Percentiles rank a stretch among this genome's conserved stretches.
Evolutionary conservation across 306 rosid genomes (phyloP).

Genomic region (Cucumis cinereus): DNA sequence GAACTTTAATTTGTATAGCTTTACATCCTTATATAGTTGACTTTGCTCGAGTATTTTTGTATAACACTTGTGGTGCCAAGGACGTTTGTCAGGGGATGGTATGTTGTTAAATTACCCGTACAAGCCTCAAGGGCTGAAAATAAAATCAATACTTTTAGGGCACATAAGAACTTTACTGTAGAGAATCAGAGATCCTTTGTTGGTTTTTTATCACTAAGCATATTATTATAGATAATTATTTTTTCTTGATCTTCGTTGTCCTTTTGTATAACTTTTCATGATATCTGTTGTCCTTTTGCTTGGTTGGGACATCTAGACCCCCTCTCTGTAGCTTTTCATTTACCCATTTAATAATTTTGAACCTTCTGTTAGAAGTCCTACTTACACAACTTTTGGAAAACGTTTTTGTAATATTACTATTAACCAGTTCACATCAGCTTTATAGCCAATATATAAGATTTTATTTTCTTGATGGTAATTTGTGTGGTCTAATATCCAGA

Average conservation of each 20-base stretch:
- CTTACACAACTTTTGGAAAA: neutral
- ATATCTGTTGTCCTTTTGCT: neutral
- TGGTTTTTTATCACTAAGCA: neutral
- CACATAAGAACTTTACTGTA: neutral
- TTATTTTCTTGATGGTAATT: neutral
- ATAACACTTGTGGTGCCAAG: neutral
- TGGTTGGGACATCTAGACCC: neutral
- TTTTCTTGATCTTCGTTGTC: neutral
- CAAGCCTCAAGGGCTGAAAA: neutral
- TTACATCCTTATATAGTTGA: neutral
- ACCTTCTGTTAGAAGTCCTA: neutral
- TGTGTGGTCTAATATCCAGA: no score
- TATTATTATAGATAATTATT: neutral
- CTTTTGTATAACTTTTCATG: neutral
- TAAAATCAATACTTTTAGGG: neutral
- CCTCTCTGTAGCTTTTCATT: neutral
- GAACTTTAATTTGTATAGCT: neutral
- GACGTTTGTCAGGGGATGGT: neutral
- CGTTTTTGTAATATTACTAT: neutral
- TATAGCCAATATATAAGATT: neutral
- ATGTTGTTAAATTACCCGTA: neutral
- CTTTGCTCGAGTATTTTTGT: neutral
- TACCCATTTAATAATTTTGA: neutral
- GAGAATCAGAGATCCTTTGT: neutral
- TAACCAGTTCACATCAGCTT: neutral